These are phyloP conservation scores for Aspergillus amoenus DNA, from an alignment of 2,329 filamentous ascomycete genomes.

Conservation along the genomic window DNA sequence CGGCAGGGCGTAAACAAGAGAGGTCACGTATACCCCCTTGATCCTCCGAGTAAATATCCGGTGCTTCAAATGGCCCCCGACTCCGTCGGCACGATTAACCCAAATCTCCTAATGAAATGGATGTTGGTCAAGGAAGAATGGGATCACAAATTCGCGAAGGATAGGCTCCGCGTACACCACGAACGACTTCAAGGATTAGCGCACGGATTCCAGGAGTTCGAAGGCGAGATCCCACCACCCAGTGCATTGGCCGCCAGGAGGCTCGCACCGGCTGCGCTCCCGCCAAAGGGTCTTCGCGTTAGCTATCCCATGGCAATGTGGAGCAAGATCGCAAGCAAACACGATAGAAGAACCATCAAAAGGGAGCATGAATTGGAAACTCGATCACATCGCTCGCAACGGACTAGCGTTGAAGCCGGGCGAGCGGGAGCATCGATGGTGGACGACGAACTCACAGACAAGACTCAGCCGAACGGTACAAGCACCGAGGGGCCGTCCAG, in stretches of 20 bases:
- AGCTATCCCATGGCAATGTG: constrained; percentile 79
- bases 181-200: constrained; percentile 70
- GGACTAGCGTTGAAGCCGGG: constrained; percentile 28
- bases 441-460: constrained; percentile 10
- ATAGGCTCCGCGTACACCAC: constrained; percentile 71
- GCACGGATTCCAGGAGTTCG: constrained; percentile 69
- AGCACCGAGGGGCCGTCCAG: background rate
- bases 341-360: constrained; percentile 72
- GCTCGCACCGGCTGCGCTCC: constrained; percentile 31
- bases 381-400: constrained; percentile 22
- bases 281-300: constrained; percentile 43
- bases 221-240: constrained; percentile 76
- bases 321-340: constrained; percentile 84
- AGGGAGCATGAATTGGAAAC: constrained; percentile 27
- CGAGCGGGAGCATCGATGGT: constrained; percentile 26
- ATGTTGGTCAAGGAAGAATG: constrained; percentile 69
- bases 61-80: constrained; percentile 63
- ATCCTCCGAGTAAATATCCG: constrained; percentile 62
- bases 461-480: background rate
- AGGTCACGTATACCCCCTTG: constrained; percentile 70
- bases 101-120: constrained; percentile 79
- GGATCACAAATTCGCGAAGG: constrained; percentile 69
- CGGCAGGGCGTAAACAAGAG: constrained; percentile 80
- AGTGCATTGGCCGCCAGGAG: constrained; percentile 76
- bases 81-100: constrained; percentile 76